A percentile compares a stretch with the other conserved stretches of the same genome.
These are phyloP conservation scores for Saccharomycopsis selenospora DNA, from an alignment of 805 yeast species.

Conservation along the genomic window DNA sequence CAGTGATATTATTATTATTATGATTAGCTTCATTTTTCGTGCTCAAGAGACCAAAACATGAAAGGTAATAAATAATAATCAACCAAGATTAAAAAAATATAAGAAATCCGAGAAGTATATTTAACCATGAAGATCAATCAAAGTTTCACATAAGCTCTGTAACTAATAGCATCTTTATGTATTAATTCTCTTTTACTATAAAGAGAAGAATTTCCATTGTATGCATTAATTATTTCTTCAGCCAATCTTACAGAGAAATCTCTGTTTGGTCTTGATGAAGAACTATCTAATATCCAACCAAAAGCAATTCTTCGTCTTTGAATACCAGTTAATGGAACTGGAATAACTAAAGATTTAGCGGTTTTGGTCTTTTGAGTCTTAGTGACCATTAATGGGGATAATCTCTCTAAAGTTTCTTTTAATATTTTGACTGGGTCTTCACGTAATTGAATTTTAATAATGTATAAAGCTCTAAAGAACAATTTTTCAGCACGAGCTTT, in stretches of 20 bases:
- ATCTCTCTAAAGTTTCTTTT: slow-evolving; percentile 64
- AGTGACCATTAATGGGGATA: slow-evolving; percentile 79
- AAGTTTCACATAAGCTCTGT: slow-evolving; percentile 66
- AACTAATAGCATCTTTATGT: slow-evolving; percentile 82
- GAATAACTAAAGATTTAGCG: slow-evolving; percentile 76
- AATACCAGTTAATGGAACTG: slow-evolving; percentile 73
- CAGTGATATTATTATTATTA: too few relatives aligned
- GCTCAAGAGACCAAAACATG: too few relatives aligned
- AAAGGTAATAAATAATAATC: too few relatives aligned
- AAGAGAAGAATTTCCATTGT: slow-evolving; percentile 71
- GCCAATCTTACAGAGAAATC: slow-evolving; percentile 84
- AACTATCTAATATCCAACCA: slow-evolving; percentile 82
- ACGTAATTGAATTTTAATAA: slow-evolving; percentile 65
- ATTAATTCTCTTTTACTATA: slow-evolving; percentile 75
- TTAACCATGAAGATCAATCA: too few relatives aligned
- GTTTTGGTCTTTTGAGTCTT: slow-evolving; percentile 75
- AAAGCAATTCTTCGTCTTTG: slow-evolving; percentile 85
- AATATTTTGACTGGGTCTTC: slow-evolving; percentile 73
- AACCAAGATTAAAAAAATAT: too few relatives aligned
- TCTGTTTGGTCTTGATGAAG: slow-evolving; percentile 67
- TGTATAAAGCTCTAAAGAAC: slow-evolving; percentile 70
- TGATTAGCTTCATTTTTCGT: too few relatives aligned
- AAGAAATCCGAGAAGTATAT: too few relatives aligned
- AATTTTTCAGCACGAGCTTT: slow-evolving; percentile 71
- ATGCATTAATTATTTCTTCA: slow-evolving; percentile 78